A percentile compares a stretch with the other conserved stretches of the same genome.
phyloP scores from a whole-genome alignment of 768 basidiomycete species.

The Trichaptum fuscoviolaceum region DNA sequence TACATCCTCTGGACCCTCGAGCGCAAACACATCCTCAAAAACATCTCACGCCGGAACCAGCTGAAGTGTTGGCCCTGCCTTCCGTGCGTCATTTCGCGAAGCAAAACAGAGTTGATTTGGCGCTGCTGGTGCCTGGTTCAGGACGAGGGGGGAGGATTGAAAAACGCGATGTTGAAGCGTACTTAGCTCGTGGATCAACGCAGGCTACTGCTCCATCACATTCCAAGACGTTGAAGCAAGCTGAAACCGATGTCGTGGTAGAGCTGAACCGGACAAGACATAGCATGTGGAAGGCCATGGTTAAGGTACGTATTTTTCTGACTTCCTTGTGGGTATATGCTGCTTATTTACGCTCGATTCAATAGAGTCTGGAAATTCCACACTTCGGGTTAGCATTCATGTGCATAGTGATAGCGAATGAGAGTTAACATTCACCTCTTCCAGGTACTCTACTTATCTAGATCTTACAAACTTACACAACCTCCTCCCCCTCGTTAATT shows the following conservation, averaged over 20 bases:
- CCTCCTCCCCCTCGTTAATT: constrained; percentile 58
- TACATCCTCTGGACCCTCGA: constrained; percentile 57
- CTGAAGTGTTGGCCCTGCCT: constrained; percentile 60
- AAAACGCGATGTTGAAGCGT: constrained; percentile 66
- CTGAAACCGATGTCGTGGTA: constrained; percentile 47
- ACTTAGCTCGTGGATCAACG: constrained; percentile 31
- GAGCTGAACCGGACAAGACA: constrained; percentile 73
- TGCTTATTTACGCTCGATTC: constrained; percentile 1
- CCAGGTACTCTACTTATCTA: constrained; percentile 66
- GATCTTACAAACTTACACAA: constrained; percentile 68
- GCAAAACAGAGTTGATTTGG: constrained; percentile 56
- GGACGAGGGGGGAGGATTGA: constrained; percentile 74
- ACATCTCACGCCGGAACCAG: constrained; percentile 7
- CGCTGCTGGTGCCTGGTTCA: constrained; percentile 54
- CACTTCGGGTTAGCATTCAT: constrained; percentile 62
- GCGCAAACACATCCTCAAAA: constrained; percentile 31
- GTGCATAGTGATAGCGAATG: background rate
- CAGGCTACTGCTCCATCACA: constrained; percentile 13
- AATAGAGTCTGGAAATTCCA: constrained; percentile 77
- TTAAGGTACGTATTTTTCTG: constrained; percentile 44
- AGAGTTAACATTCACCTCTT: constrained; percentile 8
- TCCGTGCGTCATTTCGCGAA: constrained; percentile 76
- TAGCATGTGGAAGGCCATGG: constrained; percentile 91
- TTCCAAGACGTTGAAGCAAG: constrained; percentile 12
- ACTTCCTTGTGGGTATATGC: background rate